Conservation (phyloP, 192 early-diverging fungal species). For the Pilobolus umbonatus region DNA sequence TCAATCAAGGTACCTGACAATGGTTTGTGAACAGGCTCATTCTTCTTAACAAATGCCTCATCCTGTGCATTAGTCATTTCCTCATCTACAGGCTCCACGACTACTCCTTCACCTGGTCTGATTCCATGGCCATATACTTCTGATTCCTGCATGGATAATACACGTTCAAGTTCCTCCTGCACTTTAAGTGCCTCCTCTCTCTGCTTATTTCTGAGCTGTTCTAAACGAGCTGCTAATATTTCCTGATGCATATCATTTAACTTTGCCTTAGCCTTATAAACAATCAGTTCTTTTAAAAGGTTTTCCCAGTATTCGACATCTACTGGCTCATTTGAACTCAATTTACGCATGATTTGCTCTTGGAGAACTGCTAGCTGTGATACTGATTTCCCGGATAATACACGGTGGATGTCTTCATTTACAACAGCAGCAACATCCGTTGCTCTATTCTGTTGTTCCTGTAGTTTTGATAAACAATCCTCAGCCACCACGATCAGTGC, state of each 20-base stretch:
- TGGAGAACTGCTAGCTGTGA: slow-evolving; percentile 69
- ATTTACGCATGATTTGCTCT: slow-evolving; percentile 67
- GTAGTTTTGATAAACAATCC: slow-evolving; percentile 54
- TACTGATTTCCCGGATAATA: slow-evolving; percentile 71
- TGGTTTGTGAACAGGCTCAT: slow-evolving; percentile 42
- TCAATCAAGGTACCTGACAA: slow-evolving; percentile 40
- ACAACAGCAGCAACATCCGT: slow-evolving; percentile 44
- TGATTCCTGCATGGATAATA: slow-evolving; percentile 44
- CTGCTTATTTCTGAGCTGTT: slow-evolving; percentile 62
- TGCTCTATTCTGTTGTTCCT: slow-evolving; percentile 17
- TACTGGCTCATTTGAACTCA: slow-evolving; percentile 50
- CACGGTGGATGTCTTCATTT: slow-evolving; percentile 59
- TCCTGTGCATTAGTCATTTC: slow-evolving; percentile 46
- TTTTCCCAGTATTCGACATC: slow-evolving; percentile 97
- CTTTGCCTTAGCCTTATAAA: slow-evolving; percentile 80
- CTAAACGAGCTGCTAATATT: slow-evolving; percentile 67
- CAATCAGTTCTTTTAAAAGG: slow-evolving; percentile 64
- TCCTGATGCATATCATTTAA: slow-evolving; percentile 75
- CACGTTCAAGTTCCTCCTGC: slow-evolving; percentile 46
- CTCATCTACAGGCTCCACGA: slow-evolving; percentile 41
- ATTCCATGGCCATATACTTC: slow-evolving; percentile 34
- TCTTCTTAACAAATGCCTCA: slow-evolving; percentile 33
- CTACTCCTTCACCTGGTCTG: slow-evolving; percentile 35
- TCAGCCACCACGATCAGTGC: slow-evolving; percentile 79
- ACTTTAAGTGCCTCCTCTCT: slow-evolving; percentile 50